Base-by-base conservation (phyloP, 1,139 yeast species). In the Pichia sp. region DNA sequence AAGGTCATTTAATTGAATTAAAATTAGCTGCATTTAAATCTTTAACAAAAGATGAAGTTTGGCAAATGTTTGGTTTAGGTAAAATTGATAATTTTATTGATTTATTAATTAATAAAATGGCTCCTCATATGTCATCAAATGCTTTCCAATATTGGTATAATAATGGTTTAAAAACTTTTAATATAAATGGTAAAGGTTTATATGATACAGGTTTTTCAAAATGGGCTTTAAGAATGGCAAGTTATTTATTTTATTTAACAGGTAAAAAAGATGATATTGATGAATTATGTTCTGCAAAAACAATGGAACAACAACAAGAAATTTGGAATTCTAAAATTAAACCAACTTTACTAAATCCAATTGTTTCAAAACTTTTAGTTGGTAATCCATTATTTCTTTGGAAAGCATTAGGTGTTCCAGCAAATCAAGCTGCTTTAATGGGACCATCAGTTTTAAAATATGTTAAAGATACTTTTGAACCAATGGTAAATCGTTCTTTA, bases 391-490 rank as follows among this genome's bases (percentile, higher is more conserved):
- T 84, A 30, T 85, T 85, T 62, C 70, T 85, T 52, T 85, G 95
- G 95, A 83, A 82, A 61, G 95, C 95, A 0, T 71, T 85, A 38
- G 95, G 95, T 16, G 95, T 85, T 42, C 95, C 95, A 4, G 77
- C 82, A 6, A 85, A 85, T 61, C 95, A 85, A 65, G 89, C 94
- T 7, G 70, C 77, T 35, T 76, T 85, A 82, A 84, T 85, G 78
- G 87, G 85, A 28, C 65, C 74, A 30, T 82, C 90, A 0, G 81
- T 84, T 38, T 65, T 82, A 53, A 74, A 80, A 49, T 86, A 86
- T 59, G 82, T 85, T 39, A 70, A 79, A 43, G 89, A 85, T 59
- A 85, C 95, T 11, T 71, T 86, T 54, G 92, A 85, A 57, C 95
- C 95, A 35, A 67, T 85, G 32, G 70, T 85, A 49, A 68, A 69